phyloP scores from a whole-genome alignment of 2,329 filamentous ascomycete genomes.

The Orbilia ellipsospora region DNA sequence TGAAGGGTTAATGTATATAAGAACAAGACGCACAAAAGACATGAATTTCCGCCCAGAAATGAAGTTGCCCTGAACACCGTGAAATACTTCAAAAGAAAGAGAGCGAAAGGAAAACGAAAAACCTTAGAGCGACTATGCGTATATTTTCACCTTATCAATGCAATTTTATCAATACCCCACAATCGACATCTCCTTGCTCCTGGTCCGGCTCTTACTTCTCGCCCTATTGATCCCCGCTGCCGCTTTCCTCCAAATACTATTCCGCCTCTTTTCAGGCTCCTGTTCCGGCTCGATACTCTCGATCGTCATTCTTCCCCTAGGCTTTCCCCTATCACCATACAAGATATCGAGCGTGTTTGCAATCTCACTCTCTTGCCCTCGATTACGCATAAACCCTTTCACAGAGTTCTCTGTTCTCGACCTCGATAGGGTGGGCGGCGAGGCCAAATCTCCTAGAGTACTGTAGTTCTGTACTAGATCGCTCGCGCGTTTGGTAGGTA shows the following conservation, averaged over 20 bases:
- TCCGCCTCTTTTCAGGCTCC: slow-evolving; percentile 23
- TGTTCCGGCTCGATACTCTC: background rate
- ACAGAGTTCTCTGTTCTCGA: background rate
- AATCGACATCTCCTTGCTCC: slow-evolving; percentile 11
- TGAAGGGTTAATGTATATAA: no score
- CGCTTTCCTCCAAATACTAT: slow-evolving; percentile 50
- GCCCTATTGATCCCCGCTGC: slow-evolving; percentile 12
- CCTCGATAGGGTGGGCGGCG: background rate
- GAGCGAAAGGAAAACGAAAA: background rate
- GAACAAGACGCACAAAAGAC: no score
- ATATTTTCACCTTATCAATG: background rate
- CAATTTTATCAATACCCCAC: slow-evolving; percentile 2
- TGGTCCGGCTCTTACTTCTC: slow-evolving; percentile 35
- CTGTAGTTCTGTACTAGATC: slow-evolving; percentile 48
- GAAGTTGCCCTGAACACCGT: background rate
- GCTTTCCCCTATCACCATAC: slow-evolving; percentile 22
- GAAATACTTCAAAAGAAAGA: background rate
- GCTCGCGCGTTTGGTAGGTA: slow-evolving; percentile 34
- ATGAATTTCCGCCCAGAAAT: background rate
- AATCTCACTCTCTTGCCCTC: slow-evolving; percentile 13
- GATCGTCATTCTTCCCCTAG: background rate
- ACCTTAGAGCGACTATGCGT: background rate
- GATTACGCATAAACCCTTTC: slow-evolving; percentile 4
- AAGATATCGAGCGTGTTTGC: slow-evolving; percentile 25
- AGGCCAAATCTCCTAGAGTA: slow-evolving; percentile 6